Percentiles rank a stretch among this genome's conserved stretches.
Conservation (phyloP, 305 asterid species). For the Andrographis paniculata region DNA sequence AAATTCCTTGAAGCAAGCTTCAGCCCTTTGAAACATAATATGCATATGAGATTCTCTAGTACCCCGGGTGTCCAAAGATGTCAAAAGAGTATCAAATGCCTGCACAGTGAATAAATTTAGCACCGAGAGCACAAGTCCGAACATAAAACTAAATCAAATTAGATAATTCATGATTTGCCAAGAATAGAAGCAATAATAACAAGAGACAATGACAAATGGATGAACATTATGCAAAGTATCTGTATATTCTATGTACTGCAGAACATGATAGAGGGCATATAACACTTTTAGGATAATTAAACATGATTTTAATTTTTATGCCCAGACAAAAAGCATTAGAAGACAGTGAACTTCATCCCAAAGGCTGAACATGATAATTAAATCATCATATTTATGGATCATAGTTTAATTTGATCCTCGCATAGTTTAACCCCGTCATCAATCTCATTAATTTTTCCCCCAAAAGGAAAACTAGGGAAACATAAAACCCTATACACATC, state of each 20-base stretch:
- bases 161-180: background rate
- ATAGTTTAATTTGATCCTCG: no score
- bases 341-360: background rate
- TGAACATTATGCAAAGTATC: background rate
- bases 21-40: slow-evolving; percentile 82
- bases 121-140: background rate
- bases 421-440: no score
- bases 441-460: background rate
- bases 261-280: background rate
- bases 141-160: no score
- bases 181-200: background rate
- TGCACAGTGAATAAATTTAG: slow-evolving; percentile 22
- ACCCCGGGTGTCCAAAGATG: slow-evolving; percentile 85
- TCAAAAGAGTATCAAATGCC: slow-evolving; percentile 74
- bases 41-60: slow-evolving; percentile 89
- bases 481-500: background rate
- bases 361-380: background rate
- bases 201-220: background rate
- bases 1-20: slow-evolving; percentile 63
- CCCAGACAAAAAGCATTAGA: background rate
- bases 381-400: no score
- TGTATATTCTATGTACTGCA: background rate
- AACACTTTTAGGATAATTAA: background rate
- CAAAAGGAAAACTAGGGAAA: background rate
- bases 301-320: background rate